Percentiles rank a stretch among this genome's conserved stretches.
phyloP scores from a whole-genome alignment of 164 flowering plant genomes.

The Nelumbo lutea region DNA sequence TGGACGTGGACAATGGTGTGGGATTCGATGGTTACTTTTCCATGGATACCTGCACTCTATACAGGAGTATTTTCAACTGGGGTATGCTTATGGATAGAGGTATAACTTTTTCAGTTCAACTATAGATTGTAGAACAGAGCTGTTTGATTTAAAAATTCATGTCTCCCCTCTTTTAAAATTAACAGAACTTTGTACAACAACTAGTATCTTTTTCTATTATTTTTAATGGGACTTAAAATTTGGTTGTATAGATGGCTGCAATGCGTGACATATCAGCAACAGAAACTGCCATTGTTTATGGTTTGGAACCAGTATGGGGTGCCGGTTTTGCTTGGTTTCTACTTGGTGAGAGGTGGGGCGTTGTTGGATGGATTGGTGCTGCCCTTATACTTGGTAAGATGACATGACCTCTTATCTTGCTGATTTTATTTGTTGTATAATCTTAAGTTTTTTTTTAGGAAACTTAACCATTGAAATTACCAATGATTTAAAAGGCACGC shows the following conservation, averaged over 20 bases:
- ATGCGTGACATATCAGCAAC: constrained; percentile 88
- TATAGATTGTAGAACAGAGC: no score
- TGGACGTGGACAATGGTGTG: constrained; percentile 44
- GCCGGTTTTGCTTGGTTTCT: constrained; percentile 94
- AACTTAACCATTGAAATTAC: not conserved
- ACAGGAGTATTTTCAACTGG: constrained; percentile 79
- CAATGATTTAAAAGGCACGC: no score
- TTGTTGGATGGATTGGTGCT: constrained; percentile 83
- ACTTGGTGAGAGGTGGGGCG: constrained; percentile 89
- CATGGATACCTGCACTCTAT: constrained; percentile 87
- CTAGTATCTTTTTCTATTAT: not conserved
- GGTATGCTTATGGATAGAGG: constrained; percentile 85
- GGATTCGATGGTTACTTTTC: constrained; percentile 51
- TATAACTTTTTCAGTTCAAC: constrained; percentile 17
- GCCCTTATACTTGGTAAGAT: constrained; percentile 62
- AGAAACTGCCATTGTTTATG: constrained; percentile 82
- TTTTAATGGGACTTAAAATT: not conserved
- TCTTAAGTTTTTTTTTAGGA: not conserved
- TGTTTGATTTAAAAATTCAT: not conserved
- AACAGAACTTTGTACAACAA: not conserved
- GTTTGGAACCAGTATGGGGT: constrained; percentile 92
- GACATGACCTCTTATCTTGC: not conserved
- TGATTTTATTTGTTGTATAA: not conserved
- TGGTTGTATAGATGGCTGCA: constrained; percentile 56
- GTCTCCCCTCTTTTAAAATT: not conserved